Conservation (phyloP, 1,284 basidiomycete genomes). For the Ganoderma boninense region DNA sequence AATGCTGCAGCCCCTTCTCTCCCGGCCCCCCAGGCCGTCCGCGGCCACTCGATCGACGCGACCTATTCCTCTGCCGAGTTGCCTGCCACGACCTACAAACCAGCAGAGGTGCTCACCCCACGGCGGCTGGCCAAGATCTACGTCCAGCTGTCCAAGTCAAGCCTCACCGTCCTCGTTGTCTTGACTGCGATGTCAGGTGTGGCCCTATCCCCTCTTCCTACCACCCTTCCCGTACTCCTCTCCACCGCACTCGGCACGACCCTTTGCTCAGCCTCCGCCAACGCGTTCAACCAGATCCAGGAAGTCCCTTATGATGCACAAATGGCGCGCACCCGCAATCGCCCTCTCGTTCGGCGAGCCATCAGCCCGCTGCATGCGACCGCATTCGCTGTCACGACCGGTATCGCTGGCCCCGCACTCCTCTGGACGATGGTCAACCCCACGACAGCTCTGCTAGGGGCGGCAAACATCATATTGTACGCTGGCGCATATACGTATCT, state of each 20-base stretch:
- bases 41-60: slow-evolving; percentile 25
- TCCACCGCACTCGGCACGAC: slow-evolving; percentile 91
- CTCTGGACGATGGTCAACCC: slow-evolving; percentile 91
- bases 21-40: slow-evolving; percentile 16
- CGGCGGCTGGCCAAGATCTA: slow-evolving; percentile 74
- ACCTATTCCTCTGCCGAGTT: slow-evolving; percentile 23
- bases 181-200: slow-evolving; percentile 94
- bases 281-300: slow-evolving; percentile 94
- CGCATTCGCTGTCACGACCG: slow-evolving; percentile 80
- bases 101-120: slow-evolving; percentile 54
- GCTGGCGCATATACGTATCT: slow-evolving; percentile 93
- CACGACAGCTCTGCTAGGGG: slow-evolving; percentile 85
- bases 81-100: slow-evolving; percentile 34
- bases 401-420: slow-evolving; percentile 79
- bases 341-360: slow-evolving; percentile 89
- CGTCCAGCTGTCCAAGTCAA: slow-evolving; percentile 87
- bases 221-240: slow-evolving; percentile 84
- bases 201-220: slow-evolving; percentile 89
- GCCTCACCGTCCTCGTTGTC: slow-evolving; percentile 89
- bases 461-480: slow-evolving; percentile 90
- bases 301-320: slow-evolving; percentile 98
- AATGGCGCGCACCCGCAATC: slow-evolving; percentile 89
- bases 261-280: slow-evolving; percentile 93
- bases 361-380: slow-evolving; percentile 89
- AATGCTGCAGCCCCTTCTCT: slow-evolving; percentile 23